Conservation (phyloP, 768 basidiomycete genomes). For the Trametes coccinea region DNA sequence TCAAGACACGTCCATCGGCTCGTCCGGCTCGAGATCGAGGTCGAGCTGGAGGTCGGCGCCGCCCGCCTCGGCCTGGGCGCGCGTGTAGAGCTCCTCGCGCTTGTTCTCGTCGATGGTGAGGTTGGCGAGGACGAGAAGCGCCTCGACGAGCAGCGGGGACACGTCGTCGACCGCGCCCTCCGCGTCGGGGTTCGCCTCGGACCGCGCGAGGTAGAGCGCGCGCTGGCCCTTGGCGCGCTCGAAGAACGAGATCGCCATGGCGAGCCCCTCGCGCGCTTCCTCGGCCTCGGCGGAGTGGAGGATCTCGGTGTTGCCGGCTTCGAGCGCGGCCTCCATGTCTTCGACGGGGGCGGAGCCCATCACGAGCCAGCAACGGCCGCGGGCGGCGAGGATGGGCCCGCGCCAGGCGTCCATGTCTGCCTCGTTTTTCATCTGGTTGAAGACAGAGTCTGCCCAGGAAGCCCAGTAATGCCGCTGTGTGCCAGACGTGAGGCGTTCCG, state of each 20-base stretch:
- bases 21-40: conserved; percentile 14
- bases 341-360: conserved; percentile 57
- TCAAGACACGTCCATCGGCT: conserved; percentile 10
- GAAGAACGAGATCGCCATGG: conserved; percentile 42
- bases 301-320: conserved; percentile 42
- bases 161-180: conserved; percentile 18
- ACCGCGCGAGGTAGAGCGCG: not conserved
- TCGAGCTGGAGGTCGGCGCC: conserved; percentile 40
- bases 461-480: conserved; percentile 58
- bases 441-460: conserved; percentile 58
- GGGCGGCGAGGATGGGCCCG: conserved; percentile 43
- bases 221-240: conserved; percentile 32
- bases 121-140: conserved; percentile 59
- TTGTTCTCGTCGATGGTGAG: conserved; percentile 48
- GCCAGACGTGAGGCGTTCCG: conserved; percentile 52
- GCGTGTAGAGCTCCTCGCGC: conserved; percentile 52
- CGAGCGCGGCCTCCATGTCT: conserved; percentile 54
- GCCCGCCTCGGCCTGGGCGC: conserved; percentile 48
- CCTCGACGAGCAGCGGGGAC: conserved; percentile 47
- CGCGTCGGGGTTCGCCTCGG: not conserved
- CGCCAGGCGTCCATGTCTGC: conserved; percentile 54
- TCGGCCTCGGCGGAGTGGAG: conserved; percentile 50
- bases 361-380: conserved; percentile 58
- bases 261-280: conserved; percentile 54
- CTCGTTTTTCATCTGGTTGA: conserved; percentile 66